These are phyloP conservation scores for Peronospora belbahrii DNA, from an alignment of 352 stramenopile species.

Conservation along the genomic window DNA sequence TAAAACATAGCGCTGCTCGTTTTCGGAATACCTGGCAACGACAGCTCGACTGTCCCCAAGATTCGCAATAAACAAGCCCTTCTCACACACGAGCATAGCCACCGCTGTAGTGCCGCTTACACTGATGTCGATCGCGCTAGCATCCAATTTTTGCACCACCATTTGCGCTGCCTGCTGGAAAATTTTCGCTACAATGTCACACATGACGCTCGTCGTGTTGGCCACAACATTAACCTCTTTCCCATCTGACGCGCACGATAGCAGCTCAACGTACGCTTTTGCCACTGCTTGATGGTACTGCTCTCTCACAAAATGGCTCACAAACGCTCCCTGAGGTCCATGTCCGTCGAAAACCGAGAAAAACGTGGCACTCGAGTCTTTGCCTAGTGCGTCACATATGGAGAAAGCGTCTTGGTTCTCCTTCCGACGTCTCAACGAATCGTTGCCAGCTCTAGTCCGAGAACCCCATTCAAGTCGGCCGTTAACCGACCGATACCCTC, in stretches of 20 bases:
- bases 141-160: slow-evolving; percentile 36
- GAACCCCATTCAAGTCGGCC: slow-evolving; percentile 47
- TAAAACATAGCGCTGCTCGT: slow-evolving; percentile 34
- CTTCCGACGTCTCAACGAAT: slow-evolving; percentile 68
- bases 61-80: slow-evolving; percentile 64
- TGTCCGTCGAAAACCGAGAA: slow-evolving; percentile 78
- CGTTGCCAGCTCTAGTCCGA: slow-evolving; percentile 54
- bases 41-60: slow-evolving; percentile 67
- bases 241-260: slow-evolving; percentile 6
- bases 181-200: slow-evolving; percentile 37
- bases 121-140: slow-evolving; percentile 56
- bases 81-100: slow-evolving; percentile 46
- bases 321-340: slow-evolving; percentile 60
- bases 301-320: slow-evolving; percentile 67
- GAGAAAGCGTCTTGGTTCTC: slow-evolving; percentile 79
- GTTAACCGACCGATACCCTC: slow-evolving; percentile 41
- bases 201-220: slow-evolving; percentile 22
- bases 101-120: slow-evolving; percentile 75
- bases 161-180: slow-evolving; percentile 41
- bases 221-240: neutral
- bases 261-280: slow-evolving; percentile 29
- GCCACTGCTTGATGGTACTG: slow-evolving; percentile 51
- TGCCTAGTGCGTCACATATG: slow-evolving; percentile 41
- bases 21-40: slow-evolving; percentile 33
- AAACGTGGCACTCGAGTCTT: slow-evolving; percentile 43